phyloP scores from a whole-genome alignment of 2,329 filamentous ascomycete genomes.

The Talaromyces sp. region DNA sequence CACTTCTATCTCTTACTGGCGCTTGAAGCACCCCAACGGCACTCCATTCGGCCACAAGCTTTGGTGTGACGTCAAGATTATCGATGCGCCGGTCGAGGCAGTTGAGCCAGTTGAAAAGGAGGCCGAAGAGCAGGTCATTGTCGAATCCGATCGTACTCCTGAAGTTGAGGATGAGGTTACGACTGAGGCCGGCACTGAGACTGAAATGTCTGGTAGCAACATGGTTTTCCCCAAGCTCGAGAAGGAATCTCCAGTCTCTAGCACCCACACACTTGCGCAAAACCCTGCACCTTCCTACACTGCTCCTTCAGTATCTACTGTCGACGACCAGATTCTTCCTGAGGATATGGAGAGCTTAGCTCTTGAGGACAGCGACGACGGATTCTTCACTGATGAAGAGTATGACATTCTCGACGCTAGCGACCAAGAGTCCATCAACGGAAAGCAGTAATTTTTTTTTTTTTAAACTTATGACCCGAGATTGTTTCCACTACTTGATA shows the following conservation, averaged over 20 bases:
- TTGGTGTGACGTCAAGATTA: slow-evolving; percentile 86
- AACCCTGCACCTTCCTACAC: slow-evolving; percentile 30
- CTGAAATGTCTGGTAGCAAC: slow-evolving; percentile 50
- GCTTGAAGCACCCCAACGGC: slow-evolving; percentile 76
- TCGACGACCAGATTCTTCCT: slow-evolving; percentile 52
- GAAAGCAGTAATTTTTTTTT: slow-evolving; percentile 5
- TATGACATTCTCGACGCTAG: slow-evolving; percentile 96
- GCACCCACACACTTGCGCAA: slow-evolving; percentile 61
- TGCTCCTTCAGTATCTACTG: slow-evolving; percentile 39
- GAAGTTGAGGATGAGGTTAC: slow-evolving; percentile 19
- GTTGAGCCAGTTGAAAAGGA: slow-evolving; percentile 16
- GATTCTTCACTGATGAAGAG: slow-evolving; percentile 94
- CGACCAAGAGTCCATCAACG: slow-evolving; percentile 72
- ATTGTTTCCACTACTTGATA: not conserved
- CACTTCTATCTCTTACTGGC: slow-evolving; percentile 92
- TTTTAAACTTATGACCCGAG: not conserved
- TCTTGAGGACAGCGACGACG: slow-evolving; percentile 51
- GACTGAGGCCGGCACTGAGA: slow-evolving; percentile 31
- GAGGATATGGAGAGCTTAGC: slow-evolving; percentile 39
- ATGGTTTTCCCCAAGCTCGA: slow-evolving; percentile 98
- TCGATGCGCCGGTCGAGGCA: slow-evolving; percentile 4
- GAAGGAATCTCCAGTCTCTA: slow-evolving; percentile 82
- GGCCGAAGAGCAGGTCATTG: slow-evolving; percentile 22
- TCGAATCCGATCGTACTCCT: not conserved
- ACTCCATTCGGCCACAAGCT: slow-evolving; percentile 85